Conservation (phyloP, 176 grass and related monocot genomes). For the Eleusine indica region DNA sequence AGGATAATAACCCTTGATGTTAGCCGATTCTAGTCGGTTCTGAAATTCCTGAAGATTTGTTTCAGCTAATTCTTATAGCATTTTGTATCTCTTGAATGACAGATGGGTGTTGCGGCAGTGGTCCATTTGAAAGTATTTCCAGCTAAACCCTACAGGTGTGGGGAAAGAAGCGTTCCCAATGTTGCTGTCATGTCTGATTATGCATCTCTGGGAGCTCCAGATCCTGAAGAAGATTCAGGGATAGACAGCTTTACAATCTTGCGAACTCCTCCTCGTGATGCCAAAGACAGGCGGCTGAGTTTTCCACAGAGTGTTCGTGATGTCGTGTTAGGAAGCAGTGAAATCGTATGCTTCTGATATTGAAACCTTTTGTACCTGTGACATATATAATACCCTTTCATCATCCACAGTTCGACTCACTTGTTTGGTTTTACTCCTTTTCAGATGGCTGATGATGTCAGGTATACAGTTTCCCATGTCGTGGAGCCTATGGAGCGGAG, state of each 20-base stretch:
- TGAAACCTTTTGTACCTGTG: conserved; percentile 16
- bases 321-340: conserved; percentile 84
- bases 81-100: conserved; percentile 35
- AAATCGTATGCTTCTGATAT: conserved; percentile 74
- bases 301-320: conserved; percentile 92
- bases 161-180: conserved; percentile 78
- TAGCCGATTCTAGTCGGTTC: conserved; percentile 1
- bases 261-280: conserved; percentile 51
- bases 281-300: conserved; percentile 65
- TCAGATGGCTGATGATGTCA: conserved; percentile 98
- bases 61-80: conserved; percentile 20
- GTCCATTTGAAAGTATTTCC: conserved; percentile 97
- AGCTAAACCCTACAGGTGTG: conserved; percentile 73
- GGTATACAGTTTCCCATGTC: conserved; percentile 91
- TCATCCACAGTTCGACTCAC: neutral
- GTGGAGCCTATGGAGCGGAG: conserved; percentile 87
- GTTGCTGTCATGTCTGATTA: conserved; percentile 95
- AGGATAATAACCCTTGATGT: conserved; percentile 14
- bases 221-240: conserved; percentile 91
- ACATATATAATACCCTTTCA: neutral
- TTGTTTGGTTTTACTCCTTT: conserved; percentile 25
- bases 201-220: conserved; percentile 79
- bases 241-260: conserved; percentile 67
- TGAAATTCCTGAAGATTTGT: conserved; percentile 3
- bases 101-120: conserved; percentile 93